Conservation (phyloP, 176 grass and related monocot species). For the Phyllostachys edulis region DNA sequence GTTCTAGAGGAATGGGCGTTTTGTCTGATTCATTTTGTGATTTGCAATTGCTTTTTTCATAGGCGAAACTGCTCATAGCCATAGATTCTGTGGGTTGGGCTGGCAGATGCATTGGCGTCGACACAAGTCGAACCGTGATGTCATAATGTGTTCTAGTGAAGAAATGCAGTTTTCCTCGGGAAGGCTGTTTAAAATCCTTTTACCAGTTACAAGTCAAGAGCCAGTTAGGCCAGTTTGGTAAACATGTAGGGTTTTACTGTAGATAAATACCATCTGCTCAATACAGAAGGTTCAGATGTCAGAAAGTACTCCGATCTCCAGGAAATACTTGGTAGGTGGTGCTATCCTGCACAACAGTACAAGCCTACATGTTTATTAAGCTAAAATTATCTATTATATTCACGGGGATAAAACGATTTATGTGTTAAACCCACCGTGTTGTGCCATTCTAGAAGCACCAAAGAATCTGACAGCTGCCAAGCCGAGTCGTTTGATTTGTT, state of each 20-base stretch:
- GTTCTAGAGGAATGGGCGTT: background rate
- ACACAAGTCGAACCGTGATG: background rate
- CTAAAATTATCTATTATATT: background rate
- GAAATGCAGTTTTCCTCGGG: background rate
- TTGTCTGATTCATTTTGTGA: background rate
- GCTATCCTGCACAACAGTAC: background rate
- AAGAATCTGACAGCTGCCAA: conserved; percentile 55
- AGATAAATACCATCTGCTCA: background rate
- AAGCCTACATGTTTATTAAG: background rate
- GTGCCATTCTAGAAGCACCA: conserved; percentile 3
- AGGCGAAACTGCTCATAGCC: background rate
- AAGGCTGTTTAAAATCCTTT: background rate
- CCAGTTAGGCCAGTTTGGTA: background rate
- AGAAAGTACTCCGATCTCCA: background rate
- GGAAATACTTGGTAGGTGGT: conserved; percentile 15
- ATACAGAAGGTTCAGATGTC: conserved; percentile 27
- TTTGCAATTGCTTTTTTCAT: background rate
- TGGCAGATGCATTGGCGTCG: background rate
- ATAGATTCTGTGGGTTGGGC: background rate
- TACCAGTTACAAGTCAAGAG: background rate
- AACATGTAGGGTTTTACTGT: background rate
- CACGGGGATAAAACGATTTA: background rate
- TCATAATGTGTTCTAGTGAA: background rate
- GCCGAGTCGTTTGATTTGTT: conserved; percentile 17
- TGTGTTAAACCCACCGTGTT: background rate